Evolutionary conservation across 371 early-diverging fungal genomes (phyloP).

Genomic region (Mortierella sp.): DNA sequence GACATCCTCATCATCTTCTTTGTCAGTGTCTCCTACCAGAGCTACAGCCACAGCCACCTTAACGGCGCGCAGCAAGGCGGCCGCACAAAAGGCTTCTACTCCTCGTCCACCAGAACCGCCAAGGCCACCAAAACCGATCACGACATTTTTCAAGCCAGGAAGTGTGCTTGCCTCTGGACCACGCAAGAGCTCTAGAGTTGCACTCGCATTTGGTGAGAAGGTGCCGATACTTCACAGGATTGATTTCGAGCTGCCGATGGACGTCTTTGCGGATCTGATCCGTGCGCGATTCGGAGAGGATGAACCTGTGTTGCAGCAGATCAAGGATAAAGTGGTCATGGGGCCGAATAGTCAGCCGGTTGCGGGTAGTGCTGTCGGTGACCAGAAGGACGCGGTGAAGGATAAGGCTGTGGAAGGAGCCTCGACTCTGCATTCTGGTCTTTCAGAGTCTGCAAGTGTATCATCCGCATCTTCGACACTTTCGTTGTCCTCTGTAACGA

Average conservation of each 20-base stretch:
- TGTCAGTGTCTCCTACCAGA: neutral
- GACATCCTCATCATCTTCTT: neutral
- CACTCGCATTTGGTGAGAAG: constrained; percentile 64
- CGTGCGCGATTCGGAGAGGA: constrained; percentile 19
- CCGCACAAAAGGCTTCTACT: neutral
- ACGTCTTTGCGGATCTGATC: constrained; percentile 46
- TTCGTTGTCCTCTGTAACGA: no score
- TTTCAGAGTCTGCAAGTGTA: no score
- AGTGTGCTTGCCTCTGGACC: constrained; percentile 21
- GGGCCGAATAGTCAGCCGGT: no score
- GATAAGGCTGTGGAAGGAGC: neutral
- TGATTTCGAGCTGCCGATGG: constrained; percentile 61
- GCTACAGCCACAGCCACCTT: neutral
- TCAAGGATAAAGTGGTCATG: no score
- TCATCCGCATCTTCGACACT: no score
- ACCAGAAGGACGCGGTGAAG: no score
- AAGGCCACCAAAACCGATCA: constrained; percentile 35
- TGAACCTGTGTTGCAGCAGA: neutral
- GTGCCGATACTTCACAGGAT: constrained; percentile 56
- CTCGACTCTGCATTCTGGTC: no score
- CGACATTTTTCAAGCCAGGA: constrained; percentile 41
- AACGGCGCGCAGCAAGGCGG: neutral
- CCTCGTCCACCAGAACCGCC: constrained; percentile 14
- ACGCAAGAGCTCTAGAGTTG: constrained; percentile 53
- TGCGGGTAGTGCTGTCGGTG: no score